Conservation (phyloP, 2,329 filamentous ascomycete species). For the Fonsecaea monophora region DNA sequence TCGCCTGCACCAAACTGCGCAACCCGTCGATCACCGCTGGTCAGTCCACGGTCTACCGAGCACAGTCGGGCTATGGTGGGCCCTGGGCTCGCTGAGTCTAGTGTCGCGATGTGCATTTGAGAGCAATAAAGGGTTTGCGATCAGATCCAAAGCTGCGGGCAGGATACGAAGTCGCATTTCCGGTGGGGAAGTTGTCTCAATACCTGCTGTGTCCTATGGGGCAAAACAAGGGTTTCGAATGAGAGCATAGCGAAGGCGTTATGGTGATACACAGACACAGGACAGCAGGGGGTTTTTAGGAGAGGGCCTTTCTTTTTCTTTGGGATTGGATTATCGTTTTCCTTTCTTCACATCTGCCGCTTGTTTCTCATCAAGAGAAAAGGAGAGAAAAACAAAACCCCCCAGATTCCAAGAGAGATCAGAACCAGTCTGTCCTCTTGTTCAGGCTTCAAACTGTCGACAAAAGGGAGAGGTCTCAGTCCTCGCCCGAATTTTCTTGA, state of each 20-base stretch:
- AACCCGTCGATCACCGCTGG: conserved; percentile 41
- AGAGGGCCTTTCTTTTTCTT: conserved; percentile 42
- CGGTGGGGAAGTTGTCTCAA: conserved; percentile 17
- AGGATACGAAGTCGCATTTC: conserved; percentile 8
- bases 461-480: conserved; percentile 28
- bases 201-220: conserved; percentile 17
- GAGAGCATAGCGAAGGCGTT: conserved; percentile 39
- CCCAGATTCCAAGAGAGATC: conserved; percentile 14
- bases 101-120: conserved; percentile 5
- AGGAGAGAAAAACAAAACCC: conserved; percentile 3
- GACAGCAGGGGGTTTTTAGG: conserved; percentile 7
- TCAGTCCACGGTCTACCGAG: conserved; percentile 25
- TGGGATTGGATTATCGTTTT: conserved; percentile 37
- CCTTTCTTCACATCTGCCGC: conserved; percentile 19
- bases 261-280: conserved; percentile 17
- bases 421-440: conserved; percentile 21
- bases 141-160: conserved; percentile 2
- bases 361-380: conserved; percentile 5
- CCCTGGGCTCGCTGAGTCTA: conserved; percentile 29
- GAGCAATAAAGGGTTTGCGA: conserved; percentile 8
- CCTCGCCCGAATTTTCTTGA: conserved; percentile 33
- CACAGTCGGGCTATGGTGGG: conserved; percentile 24
- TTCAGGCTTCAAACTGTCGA: conserved; percentile 19
- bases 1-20: conserved; percentile 59
- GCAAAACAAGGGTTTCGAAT: conserved; percentile 16